Evolutionary conservation across 2,329 filamentous ascomycete genomes (phyloP), one percentile per base, ranked within the genome.

Genomic region (Colletotrichum abscissum): DNA sequence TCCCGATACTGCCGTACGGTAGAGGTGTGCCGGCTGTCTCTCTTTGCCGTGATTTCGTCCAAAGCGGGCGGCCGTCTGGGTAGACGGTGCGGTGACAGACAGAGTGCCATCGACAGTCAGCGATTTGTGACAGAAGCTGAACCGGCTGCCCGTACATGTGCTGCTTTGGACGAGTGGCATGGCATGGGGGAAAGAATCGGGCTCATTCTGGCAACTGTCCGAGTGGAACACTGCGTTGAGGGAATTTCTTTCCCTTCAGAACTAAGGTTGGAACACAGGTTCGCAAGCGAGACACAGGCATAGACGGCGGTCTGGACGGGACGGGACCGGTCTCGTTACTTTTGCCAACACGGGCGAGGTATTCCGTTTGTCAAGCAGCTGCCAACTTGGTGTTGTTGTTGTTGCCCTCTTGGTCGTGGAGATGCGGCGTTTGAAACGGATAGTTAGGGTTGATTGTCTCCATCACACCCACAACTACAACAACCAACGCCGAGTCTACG

Each of bases 151-250:
- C 33, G 33, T 12, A 35, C 33, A 5, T 11, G 33, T 35, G 33
- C 9, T 35, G 33, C 33, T 35, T 35, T 35, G 42, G 16, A 49
- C 16, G 19, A 54, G 71, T 66, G 14, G 12, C 14, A 16, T 42
- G 38, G 71, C 71, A 70, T 57, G 67, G 56, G 38, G 67, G 49
- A 19, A 19, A 52, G 62, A 52, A 71, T 63, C 71, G 71, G 66
- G 67, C 66, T 74, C 64, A 67, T 69, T 69, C 56, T 69, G 73
- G 65, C 68, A 69, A 62, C 57, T 28, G 46, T 63, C 65, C 62
- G 73, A 63, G 65, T 71, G 71, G 71, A 58, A 58, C 63, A 70
- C 7, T 70, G 63, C 35, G 55, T 72, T 49, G 73, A 75, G 73
- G 73, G 71, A 74, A 75, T 75, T 75, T 42, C 9, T 19, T 74